Evolutionary conservation across 164 flowering plant genomes (phyloP), one percentile per base, ranked within the genome.

Genomic region (Kalanchoe fedtschenkoi): DNA sequence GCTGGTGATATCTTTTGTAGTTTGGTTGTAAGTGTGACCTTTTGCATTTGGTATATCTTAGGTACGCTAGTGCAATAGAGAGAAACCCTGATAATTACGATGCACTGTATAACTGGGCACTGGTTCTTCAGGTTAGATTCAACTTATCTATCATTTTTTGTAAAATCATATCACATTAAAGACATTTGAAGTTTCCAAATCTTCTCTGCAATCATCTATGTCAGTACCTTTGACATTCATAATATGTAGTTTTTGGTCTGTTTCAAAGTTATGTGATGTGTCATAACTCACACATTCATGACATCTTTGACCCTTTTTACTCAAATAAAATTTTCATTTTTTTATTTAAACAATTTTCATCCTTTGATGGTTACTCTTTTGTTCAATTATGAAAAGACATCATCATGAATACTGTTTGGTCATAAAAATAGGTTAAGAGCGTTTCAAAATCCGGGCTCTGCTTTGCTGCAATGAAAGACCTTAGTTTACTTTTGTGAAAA

Each of bases 21-120:
- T 0, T 19, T 43, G 28, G 11, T 19, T 24, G 55, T 1, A 22
- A 8, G 55, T 24, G 1, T 47, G 55, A 47, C 16, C 24, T 47
- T 22, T 7, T 26, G 28, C 34, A 32, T 54, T 33, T 16, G 54
- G 19, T 19, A 47, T 59, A 41, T 29, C 75, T 69, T 73, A 93
- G 99, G 79, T 93, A 90, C 80, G 96, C 99, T 66, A 87, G 76
- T 78, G 92, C 97, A 29, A 72, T 93, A 61, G 92, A 87, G 75
- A 83, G 86, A 71, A 93, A 93, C 62, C 85, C 92, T 11, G 88
- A 82, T 51, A 97, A 93, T 70, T 80, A 85, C 80, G 99, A 93
- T 83, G 99, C 99, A 41, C 76, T 88, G 28, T 93, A 93, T 73
- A 93, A 93, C 70, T 93, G 99, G 99, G 99, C 99, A 21, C 76